Conservation (phyloP, 1,284 basidiomycete species). For the Sparassis latifolia region DNA sequence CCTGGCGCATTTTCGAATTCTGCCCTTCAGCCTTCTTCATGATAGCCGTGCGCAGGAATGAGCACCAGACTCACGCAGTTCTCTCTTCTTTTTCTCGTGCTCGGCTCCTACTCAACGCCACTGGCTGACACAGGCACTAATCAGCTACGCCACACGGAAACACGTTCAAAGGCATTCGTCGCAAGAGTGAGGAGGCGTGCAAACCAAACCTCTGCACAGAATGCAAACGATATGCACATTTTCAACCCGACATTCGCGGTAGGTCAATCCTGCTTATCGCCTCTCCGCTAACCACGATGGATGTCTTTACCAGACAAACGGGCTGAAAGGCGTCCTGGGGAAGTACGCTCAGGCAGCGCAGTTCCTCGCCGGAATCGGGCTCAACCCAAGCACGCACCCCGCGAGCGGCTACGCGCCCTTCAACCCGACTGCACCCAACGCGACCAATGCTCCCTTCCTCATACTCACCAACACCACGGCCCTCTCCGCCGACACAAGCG, state of each 20-base stretch:
- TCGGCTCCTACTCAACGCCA: no score
- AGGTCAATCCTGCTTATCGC: neutral
- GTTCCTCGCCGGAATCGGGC: constrained; percentile 29
- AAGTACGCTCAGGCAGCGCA: constrained; percentile 34
- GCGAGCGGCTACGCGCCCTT: constrained; percentile 18
- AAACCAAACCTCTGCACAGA: no score
- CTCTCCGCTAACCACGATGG: neutral
- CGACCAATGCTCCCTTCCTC: constrained; percentile 4
- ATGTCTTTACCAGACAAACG: constrained; percentile 18
- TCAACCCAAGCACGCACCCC: constrained; percentile 26
- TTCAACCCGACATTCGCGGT: constrained; percentile 18
- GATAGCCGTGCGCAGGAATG: no score
- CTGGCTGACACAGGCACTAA: no score
- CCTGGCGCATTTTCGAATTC: no score
- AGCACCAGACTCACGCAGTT: no score
- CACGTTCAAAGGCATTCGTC: no score
- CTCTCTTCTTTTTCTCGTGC: no score
- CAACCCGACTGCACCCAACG: constrained; percentile 5
- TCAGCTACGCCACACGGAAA: no score
- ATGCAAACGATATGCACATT: neutral
- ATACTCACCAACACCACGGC: neutral
- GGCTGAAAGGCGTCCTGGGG: constrained; percentile 23
- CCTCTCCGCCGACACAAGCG: constrained; percentile 2
- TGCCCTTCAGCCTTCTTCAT: no score
- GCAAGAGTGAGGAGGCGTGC: no score